phyloP scores from a whole-genome alignment of 176 grass and related monocot genomes.

The Eremochloa ophiuroides region DNA sequence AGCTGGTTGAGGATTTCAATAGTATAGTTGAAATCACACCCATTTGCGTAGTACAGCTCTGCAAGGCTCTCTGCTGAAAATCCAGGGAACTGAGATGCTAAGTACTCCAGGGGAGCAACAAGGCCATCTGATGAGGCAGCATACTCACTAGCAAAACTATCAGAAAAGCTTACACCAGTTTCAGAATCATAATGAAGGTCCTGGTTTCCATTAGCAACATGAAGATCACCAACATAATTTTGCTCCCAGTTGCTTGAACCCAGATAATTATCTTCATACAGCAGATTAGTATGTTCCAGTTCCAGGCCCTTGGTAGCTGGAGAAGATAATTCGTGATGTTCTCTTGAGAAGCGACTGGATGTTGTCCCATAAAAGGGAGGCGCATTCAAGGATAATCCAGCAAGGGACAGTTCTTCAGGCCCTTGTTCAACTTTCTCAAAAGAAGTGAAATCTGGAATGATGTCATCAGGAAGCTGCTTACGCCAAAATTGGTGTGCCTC shows the following conservation, averaged over 20 bases:
- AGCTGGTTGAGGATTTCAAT: conserved; percentile 84
- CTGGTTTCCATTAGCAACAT: conserved; percentile 44
- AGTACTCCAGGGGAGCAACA: conserved; percentile 67
- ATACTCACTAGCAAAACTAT: conserved; percentile 48
- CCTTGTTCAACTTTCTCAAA: conserved; percentile 64
- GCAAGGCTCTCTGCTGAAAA: conserved; percentile 87
- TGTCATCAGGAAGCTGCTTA: conserved; percentile 93
- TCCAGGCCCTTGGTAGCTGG: conserved; percentile 40
- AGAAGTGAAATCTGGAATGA: conserved; percentile 79
- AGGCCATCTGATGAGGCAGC: conserved; percentile 41
- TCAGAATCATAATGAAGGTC: conserved; percentile 52
- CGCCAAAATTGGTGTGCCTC: conserved; percentile 85
- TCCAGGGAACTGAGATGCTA: conserved; percentile 78
- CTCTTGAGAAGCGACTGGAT: conserved; percentile 40
- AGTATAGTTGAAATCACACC: conserved; percentile 77
- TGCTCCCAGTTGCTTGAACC: conserved; percentile 68
- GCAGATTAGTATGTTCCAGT: conserved; percentile 29
- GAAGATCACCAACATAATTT: conserved; percentile 33
- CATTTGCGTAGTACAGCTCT: conserved; percentile 84
- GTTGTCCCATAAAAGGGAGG: conserved; percentile 44
- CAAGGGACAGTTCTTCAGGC: conserved; percentile 62
- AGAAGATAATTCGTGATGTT: conserved; percentile 43
- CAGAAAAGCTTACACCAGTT: conserved; percentile 37
- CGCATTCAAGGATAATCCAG: conserved; percentile 71
- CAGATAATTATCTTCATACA: conserved; percentile 56